These are phyloP conservation scores for Microascus cirrosus DNA, from an alignment of 2,329 filamentous ascomycete genomes.

Conservation along the genomic window DNA sequence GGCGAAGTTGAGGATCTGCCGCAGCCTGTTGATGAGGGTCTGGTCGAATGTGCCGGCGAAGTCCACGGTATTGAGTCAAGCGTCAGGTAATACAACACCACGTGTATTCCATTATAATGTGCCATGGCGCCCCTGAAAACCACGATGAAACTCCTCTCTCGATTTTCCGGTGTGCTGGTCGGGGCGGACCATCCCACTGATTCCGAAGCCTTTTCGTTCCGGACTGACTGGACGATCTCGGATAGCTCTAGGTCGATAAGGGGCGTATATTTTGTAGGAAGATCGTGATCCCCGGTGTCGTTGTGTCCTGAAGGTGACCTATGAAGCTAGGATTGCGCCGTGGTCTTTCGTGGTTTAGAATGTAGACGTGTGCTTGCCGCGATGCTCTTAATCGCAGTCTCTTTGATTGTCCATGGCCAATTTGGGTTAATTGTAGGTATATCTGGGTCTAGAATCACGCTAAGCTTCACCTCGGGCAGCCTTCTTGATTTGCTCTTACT, in stretches of 20 bases:
- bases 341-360: too few relatives aligned
- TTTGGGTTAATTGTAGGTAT: too few relatives aligned
- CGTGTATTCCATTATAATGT: slow-evolving; percentile 16
- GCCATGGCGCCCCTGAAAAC: slow-evolving; percentile 13
- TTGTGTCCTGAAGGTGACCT: too few relatives aligned
- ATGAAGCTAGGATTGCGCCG: too few relatives aligned
- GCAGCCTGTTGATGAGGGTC: slow-evolving; percentile 23
- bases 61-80: slow-evolving; percentile 21
- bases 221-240: slow-evolving; percentile 17
- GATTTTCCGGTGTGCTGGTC: slow-evolving; percentile 14
- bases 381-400: too few relatives aligned
- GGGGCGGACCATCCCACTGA: slow-evolving; percentile 11
- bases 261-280: slow-evolving; percentile 20
- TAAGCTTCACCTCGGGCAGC: too few relatives aligned
- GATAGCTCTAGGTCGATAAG: slow-evolving; percentile 15
- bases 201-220: slow-evolving; percentile 11
- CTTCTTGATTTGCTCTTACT: too few relatives aligned
- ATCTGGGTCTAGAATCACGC: too few relatives aligned
- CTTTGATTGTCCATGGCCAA: too few relatives aligned
- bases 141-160: slow-evolving; percentile 14
- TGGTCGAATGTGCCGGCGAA: slow-evolving; percentile 22
- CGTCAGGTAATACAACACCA: slow-evolving; percentile 26
- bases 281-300: too few relatives aligned
- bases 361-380: too few relatives aligned
- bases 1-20: slow-evolving; percentile 24